Base-by-base conservation (phyloP, 768 basidiomycete species). In the Boletus patriciae region DNA sequence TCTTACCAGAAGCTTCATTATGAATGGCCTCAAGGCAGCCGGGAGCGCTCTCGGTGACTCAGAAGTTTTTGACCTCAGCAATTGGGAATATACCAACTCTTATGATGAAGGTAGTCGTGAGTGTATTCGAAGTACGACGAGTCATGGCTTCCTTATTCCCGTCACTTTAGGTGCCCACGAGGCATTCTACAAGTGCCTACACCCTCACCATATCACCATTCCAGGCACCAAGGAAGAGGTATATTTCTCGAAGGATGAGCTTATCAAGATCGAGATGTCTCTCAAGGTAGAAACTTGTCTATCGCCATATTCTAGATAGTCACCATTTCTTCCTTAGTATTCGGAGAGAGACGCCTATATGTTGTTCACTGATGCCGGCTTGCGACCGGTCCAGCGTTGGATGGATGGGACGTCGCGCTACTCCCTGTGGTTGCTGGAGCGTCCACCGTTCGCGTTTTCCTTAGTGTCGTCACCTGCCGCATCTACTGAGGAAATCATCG, bases 341-440 rank as follows among this genome's bases (percentile, higher is more conserved):
- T 92, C 93, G 0, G 84, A 87, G 29, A 66, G 62, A 6, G 93
- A 95, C 62, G 83, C 83, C 0, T 80, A 82, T 54, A 69, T 75
- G 0, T 77, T 98, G 31, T 97, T 98, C 69, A 70, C 82, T 0
- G 76, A 84, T 25, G 82, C 87, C 6, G 84, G 90, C 53, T 76
- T 99, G n/a, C 83, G 95, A 6, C 85, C 92, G 7, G 78, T 98
- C 45, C 84, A 92, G 62, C 82, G 87, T 31, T 99, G 94, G 96
- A 84, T 77, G 38, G 93, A 96, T 64, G 78, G 78, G 48, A 76
- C 80, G 29, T 74, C 80, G 23, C 81, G 80, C 46, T 96, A 94
- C 70, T 89, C 90, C 2, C 76, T 98, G 29, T 98, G 92, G 90
- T 81, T 98, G 10, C 80, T 98, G 42, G 94, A 98, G 71, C 85